Evolutionary conservation across 305 asterid genomes (phyloP).

Genomic region (Fraxinus velutina): DNA sequence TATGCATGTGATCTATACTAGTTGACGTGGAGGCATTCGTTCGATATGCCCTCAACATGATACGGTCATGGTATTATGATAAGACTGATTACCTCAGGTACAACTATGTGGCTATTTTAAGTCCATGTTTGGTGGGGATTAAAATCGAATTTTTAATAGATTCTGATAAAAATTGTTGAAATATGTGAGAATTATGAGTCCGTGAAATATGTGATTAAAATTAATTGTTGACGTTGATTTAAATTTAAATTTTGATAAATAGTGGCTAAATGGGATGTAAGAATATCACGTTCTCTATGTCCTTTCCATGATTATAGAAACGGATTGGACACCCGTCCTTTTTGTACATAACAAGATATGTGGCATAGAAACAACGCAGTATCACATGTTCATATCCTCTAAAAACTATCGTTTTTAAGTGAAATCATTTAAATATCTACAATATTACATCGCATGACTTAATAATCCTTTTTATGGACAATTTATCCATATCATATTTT

Average conservation of each 20-base stretch:
- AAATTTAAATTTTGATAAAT: too few relatives aligned
- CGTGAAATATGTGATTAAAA: too few relatives aligned
- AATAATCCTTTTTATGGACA: background rate
- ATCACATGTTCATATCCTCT: background rate
- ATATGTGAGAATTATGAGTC: too few relatives aligned
- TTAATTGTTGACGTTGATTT: too few relatives aligned
- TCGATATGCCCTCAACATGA: background rate
- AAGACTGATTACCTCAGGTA: background rate
- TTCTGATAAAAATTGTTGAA: too few relatives aligned
- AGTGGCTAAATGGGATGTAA: background rate
- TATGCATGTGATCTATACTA: background rate
- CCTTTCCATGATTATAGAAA: background rate
- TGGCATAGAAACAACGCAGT: background rate
- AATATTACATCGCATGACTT: background rate
- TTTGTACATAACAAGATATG: background rate
- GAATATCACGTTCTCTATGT: background rate
- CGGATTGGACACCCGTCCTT: background rate
- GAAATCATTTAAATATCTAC: background rate
- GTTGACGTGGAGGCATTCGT: background rate
- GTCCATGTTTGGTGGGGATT: too few relatives aligned
- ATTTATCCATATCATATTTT: background rate
- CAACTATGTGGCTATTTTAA: background rate
- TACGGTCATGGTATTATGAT: background rate
- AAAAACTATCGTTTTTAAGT: background rate
- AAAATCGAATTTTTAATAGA: too few relatives aligned